Percentiles rank a stretch among this genome's conserved stretches.
These are phyloP conservation scores for Monosporozyma yasuniensis DNA, from an alignment of 805 yeast genomes.

Conservation along the genomic window DNA sequence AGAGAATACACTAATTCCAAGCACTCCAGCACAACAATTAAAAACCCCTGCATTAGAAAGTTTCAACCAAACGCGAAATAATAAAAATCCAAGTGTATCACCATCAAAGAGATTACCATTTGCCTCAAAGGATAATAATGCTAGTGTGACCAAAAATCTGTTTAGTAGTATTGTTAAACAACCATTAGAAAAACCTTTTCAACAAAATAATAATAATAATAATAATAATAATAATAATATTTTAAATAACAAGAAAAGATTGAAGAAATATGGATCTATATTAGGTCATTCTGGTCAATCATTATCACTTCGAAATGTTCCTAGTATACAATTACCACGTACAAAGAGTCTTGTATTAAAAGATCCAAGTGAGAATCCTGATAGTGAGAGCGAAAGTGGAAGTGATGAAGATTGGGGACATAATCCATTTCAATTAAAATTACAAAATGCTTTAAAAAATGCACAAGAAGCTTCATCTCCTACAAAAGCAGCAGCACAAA, in stretches of 20 bases:
- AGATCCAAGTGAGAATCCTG: conserved; percentile 14
- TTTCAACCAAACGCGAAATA: neutral
- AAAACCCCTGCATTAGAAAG: conserved; percentile 3
- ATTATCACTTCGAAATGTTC: neutral
- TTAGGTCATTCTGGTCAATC: conserved; percentile 10
- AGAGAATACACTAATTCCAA: conserved; percentile 8
- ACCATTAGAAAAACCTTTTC: neutral
- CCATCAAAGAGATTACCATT: conserved; percentile 19
- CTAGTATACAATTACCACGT: conserved; percentile 15
- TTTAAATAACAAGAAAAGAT: conserved; percentile 12
- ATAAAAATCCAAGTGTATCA: neutral
- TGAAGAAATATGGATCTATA: conserved; percentile 28
- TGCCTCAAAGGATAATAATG: conserved; percentile 27
- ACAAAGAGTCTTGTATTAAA: conserved; percentile 24
- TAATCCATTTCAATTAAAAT: conserved; percentile 1
- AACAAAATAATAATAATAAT: neutral
- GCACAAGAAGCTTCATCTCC: conserved; percentile 1
- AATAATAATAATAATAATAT: conserved; percentile 12
- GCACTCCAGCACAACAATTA: neutral
- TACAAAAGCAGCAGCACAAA: conserved; percentile 15
- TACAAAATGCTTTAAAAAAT: conserved; percentile 1
- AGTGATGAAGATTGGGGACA: neutral
- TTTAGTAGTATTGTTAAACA: conserved; percentile 1
- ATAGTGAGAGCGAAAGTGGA: conserved; percentile 7
- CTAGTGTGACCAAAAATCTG: conserved; percentile 3